Percentiles rank a stretch among this genome's conserved stretches.
phyloP scores from a whole-genome alignment of 768 basidiomycete species.

The Naematelia aurantialba region DNA sequence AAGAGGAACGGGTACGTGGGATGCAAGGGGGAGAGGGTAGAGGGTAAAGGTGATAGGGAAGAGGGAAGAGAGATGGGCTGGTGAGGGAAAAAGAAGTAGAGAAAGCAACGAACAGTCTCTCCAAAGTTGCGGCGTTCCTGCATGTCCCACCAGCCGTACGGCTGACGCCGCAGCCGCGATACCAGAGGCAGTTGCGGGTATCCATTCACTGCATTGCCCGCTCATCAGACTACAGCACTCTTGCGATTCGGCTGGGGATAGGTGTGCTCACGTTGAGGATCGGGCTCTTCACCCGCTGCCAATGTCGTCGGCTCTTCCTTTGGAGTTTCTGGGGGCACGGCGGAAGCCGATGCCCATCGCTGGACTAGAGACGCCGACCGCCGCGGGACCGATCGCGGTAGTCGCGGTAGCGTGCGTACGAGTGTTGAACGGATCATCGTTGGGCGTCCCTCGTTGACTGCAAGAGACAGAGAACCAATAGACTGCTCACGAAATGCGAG shows the following conservation, averaged over 20 bases:
- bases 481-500: not conserved
- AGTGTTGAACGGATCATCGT: constrained; percentile 23
- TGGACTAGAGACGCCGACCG: not conserved
- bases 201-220: constrained; percentile 40
- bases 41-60: not conserved
- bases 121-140: constrained; percentile 53
- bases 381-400: not conserved
- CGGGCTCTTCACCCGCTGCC: constrained; percentile 40
- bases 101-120: constrained; percentile 51
- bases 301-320: constrained; percentile 17
- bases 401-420: constrained; percentile 12
- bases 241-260: not conserved
- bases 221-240: not conserved
- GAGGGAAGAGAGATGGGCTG: not conserved
- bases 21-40: not conserved
- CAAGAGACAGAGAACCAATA: not conserved
- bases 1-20: too few relatives aligned
- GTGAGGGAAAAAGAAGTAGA: too few relatives aligned
- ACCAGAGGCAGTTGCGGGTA: constrained; percentile 51
- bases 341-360: constrained; percentile 18
- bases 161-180: constrained; percentile 44
- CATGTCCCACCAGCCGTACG: constrained; percentile 52
- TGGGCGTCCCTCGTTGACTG: not conserved
- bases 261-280: constrained; percentile 45
- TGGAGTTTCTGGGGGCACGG: not conserved